Evolutionary conservation across 306 rosid genomes (phyloP), one percentile per base, ranked within the genome.

Genomic region (Prunus armeniaca): DNA sequence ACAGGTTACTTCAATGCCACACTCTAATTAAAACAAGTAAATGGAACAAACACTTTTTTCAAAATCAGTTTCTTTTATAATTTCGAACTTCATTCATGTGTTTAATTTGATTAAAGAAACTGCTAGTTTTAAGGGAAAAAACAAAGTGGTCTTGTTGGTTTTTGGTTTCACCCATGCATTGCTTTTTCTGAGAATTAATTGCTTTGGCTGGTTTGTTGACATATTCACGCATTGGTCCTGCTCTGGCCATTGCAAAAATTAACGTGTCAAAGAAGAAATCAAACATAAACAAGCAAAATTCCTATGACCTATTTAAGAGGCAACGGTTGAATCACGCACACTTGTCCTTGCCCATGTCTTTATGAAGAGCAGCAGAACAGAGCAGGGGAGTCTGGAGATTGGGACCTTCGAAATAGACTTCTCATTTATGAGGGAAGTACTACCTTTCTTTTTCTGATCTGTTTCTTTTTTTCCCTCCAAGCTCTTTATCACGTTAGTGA

Each of bases 251-350:
- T 24, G 1, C 32, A 8, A 62, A 62, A 62, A 25, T 9, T 18
- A 32, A 55, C 41, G 20, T 51, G 43, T 9, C 51, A 38, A 19
- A 65, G 13, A 34, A 47, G 46, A 62, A 49, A 19, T 9, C 52
- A 25, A 22, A 18, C 34, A 78, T 56, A 30, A 25, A n/a, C 32
- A 41, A 60, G 74, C 82, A 56, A 79, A 79, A 38, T 65, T 84
- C 95, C 82, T 86, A 89, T 82, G 95, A 88, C 61, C 73, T 22
- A 66, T 77, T 78, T 82, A 84, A 82, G 82, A 71, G 50, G 50
- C 65, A 75, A 82, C 87, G 77, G 95, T 72, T 77, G 84, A 65
- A 82, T 86, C 84, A 86, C 85, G 80, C 83, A 65, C 71, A 41
- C 71, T 73, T 71, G 74, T 78, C 83, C 72, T 81, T 52, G 7